phyloP scores from a whole-genome alignment of 2,329 filamentous ascomycete genomes.

The Aspergillus sergii region DNA sequence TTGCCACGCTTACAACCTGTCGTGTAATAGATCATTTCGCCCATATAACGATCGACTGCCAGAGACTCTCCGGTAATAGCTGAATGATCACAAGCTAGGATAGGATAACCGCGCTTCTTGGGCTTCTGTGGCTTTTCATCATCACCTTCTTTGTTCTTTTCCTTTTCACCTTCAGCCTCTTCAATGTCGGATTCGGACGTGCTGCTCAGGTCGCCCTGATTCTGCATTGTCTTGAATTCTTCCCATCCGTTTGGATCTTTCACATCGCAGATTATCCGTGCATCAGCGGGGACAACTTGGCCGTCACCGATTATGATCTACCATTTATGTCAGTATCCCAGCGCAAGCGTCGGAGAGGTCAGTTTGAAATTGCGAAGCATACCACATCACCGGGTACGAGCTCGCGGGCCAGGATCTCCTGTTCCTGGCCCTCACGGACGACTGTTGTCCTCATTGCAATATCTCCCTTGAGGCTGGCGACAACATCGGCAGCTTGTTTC shows the following conservation, averaged over 20 bases:
- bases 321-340: slow-evolving; percentile 19
- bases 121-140: slow-evolving; percentile 16
- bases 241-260: slow-evolving; percentile 68
- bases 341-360: not conserved
- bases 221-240: slow-evolving; percentile 65
- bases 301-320: slow-evolving; percentile 72
- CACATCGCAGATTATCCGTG: slow-evolving; percentile 72
- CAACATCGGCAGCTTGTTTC: slow-evolving; percentile 77
- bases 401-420: slow-evolving; percentile 70
- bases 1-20: slow-evolving; percentile 81
- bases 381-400: slow-evolving; percentile 77
- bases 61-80: slow-evolving; percentile 80
- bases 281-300: slow-evolving; percentile 69
- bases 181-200: slow-evolving; percentile 57
- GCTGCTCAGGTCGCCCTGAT: slow-evolving; percentile 60
- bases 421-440: slow-evolving; percentile 66
- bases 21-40: slow-evolving; percentile 74
- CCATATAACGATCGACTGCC: slow-evolving; percentile 69
- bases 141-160: slow-evolving; percentile 17
- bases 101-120: slow-evolving; percentile 58
- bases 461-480: slow-evolving; percentile 74
- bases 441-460: slow-evolving; percentile 74
- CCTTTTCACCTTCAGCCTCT: slow-evolving; percentile 53
- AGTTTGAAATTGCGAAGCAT: slow-evolving; percentile 35
- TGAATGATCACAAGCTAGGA: slow-evolving; percentile 75